These are phyloP conservation scores for Cladosporium oxysporum DNA, from an alignment of 2,329 filamentous ascomycete species.

Conservation along the genomic window DNA sequence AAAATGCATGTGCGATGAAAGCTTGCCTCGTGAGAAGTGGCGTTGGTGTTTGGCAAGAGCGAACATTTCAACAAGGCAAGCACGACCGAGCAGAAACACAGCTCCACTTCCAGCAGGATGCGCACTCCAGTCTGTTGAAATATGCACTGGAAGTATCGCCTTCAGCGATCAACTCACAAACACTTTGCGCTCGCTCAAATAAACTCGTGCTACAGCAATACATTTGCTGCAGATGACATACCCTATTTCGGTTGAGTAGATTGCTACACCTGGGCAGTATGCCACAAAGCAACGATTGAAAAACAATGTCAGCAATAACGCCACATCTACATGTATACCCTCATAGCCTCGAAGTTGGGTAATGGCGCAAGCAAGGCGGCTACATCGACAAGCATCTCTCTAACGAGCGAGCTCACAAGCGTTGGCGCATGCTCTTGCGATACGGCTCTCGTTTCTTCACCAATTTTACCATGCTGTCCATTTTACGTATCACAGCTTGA, in stretches of 20 bases:
- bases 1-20: neutral
- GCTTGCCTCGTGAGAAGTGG: neutral
- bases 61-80: neutral
- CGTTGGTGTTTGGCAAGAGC: neutral
- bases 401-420: neutral
- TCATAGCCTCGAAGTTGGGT: neutral
- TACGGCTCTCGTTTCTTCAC: neutral
- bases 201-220: neutral
- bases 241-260: neutral
- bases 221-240: neutral
- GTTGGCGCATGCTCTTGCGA: too few relatives aligned
- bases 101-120: neutral
- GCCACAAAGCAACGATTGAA: neutral
- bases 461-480: neutral
- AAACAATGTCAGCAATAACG: neutral
- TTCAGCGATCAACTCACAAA: neutral
- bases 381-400: neutral
- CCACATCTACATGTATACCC: neutral
- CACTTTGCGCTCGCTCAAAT: neutral
- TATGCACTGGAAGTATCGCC: neutral
- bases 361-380: neutral
- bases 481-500: neutral
- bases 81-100: neutral
- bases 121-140: neutral
- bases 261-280: neutral